Evolutionary conservation across 805 yeast genomes (phyloP).

Genomic region (Yarrowia osloensis): DNA sequence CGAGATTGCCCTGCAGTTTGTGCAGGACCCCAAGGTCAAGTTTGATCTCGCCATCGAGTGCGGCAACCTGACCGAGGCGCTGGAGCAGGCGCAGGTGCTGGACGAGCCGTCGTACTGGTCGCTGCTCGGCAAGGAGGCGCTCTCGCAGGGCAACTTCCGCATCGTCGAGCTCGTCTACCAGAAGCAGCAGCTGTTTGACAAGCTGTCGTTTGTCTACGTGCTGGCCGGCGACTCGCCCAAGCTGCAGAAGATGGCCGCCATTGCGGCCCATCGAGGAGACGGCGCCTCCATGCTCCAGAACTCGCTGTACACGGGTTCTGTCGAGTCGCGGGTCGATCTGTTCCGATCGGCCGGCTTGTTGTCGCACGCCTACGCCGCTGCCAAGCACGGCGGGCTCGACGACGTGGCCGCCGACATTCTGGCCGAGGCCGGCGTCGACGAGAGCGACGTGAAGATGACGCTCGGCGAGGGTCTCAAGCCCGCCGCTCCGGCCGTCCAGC

Average conservation of each 20-base stretch:
- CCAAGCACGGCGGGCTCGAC: conserved; percentile 79
- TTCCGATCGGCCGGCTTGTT: conserved; percentile 76
- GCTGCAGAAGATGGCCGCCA: conserved; percentile 78
- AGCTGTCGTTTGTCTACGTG: conserved; percentile 84
- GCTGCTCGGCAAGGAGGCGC: conserved; percentile 79
- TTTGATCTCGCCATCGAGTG: conserved; percentile 95
- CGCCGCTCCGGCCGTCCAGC: conserved; percentile 43
- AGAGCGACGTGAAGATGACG: conserved; percentile 66
- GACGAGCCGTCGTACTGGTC: conserved; percentile 75
- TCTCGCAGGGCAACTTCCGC: conserved; percentile 83
- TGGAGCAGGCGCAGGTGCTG: conserved; percentile 79
- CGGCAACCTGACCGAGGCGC: conserved; percentile 84
- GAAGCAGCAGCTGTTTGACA: conserved; percentile 81
- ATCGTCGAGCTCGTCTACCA: conserved; percentile 87
- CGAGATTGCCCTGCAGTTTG: conserved; percentile 95
- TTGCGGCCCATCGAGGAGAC: conserved; percentile 88
- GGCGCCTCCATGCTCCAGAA: conserved; percentile 78
- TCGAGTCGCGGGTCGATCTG: conserved; percentile 71
- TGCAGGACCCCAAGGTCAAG: conserved; percentile 92
- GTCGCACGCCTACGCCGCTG: conserved; percentile 91
- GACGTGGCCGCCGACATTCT: conserved; percentile 73
- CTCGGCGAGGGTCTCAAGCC: conserved; percentile 40
- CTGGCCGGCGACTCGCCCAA: conserved; percentile 78
- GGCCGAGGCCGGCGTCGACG: conserved; percentile 66
- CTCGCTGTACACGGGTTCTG: conserved; percentile 72